Percentiles rank a stretch among this genome's conserved stretches.
phyloP scores from a whole-genome alignment of 2,329 filamentous ascomycete species.

The Rhynchosporium agropyri region DNA sequence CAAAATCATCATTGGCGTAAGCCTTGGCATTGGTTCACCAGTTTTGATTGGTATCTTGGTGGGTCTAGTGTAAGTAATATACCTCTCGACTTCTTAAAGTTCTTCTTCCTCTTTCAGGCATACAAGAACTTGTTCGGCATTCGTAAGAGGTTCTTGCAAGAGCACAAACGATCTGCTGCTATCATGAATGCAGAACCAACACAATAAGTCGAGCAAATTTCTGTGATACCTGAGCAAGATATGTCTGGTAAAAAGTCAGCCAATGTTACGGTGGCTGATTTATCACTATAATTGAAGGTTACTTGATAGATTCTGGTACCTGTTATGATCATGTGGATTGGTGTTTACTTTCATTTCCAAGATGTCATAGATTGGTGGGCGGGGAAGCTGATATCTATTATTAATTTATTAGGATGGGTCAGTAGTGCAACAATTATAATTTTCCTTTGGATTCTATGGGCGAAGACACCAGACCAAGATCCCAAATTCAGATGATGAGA shows the following conservation, averaged over 20 bases:
- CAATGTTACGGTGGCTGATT: not conserved
- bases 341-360: too few species aligned
- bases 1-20: conserved; percentile 52
- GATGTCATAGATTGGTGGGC: too few species aligned
- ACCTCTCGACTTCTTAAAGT: not conserved
- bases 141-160: not conserved
- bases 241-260: conserved; percentile 6
- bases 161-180: conserved; percentile 4
- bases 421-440: too few species aligned
- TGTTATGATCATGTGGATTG: not conserved
- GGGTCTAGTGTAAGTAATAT: conserved; percentile 30
- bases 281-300: not conserved
- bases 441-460: too few species aligned
- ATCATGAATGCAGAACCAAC: not conserved
- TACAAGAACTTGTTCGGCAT: not conserved
- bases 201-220: not conserved
- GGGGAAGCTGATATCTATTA: too few species aligned
- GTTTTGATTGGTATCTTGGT: conserved; percentile 43
- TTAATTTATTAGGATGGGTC: too few species aligned
- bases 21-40: conserved; percentile 50
- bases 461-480: too few species aligned
- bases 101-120: not conserved
- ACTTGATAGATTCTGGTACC: not conserved
- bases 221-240: conserved; percentile 3
- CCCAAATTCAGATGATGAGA: too few species aligned